A percentile compares a stretch with the other conserved stretches of the same genome.
phyloP scores from a whole-genome alignment of 805 yeast genomes.

The Yarrowia sp. region DNA sequence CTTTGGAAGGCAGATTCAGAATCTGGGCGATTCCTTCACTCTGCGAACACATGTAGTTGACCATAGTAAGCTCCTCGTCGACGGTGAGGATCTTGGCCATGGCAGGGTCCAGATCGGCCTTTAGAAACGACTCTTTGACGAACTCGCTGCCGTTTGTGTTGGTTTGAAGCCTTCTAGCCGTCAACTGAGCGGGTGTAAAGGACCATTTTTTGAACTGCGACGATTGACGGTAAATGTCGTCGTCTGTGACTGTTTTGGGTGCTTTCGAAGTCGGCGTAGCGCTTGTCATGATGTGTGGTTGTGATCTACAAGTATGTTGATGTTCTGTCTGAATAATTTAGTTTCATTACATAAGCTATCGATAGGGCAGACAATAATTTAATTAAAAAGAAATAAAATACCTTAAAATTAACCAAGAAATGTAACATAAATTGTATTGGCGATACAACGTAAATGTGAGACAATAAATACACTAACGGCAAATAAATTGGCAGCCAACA shows the following conservation, averaged over 20 bases:
- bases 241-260: conserved; percentile 60
- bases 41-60: conserved; percentile 75
- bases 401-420: too few species aligned
- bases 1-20: conserved; percentile 87
- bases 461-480: not conserved
- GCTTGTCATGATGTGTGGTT: not conserved
- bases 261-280: conserved; percentile 3
- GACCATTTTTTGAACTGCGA: conserved; percentile 90
- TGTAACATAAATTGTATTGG: too few species aligned
- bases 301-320: not conserved
- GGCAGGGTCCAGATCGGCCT: conserved; percentile 42
- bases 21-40: conserved; percentile 72
- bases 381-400: too few species aligned
- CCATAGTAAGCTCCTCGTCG: conserved; percentile 74
- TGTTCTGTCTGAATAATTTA: not conserved
- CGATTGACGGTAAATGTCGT: conserved; percentile 87
- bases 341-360: not conserved
- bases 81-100: conserved; percentile 58
- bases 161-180: conserved; percentile 56
- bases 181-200: conserved; percentile 66
- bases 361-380: too few species aligned
- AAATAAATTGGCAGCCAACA: too few species aligned
- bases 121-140: conserved; percentile 45
- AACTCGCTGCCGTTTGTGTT: conserved; percentile 59
- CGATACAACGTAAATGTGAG: not conserved